These are phyloP conservation scores for Aspergillus chevalieri DNA, from an alignment of 2,329 filamentous ascomycete species.

Conservation along the genomic window DNA sequence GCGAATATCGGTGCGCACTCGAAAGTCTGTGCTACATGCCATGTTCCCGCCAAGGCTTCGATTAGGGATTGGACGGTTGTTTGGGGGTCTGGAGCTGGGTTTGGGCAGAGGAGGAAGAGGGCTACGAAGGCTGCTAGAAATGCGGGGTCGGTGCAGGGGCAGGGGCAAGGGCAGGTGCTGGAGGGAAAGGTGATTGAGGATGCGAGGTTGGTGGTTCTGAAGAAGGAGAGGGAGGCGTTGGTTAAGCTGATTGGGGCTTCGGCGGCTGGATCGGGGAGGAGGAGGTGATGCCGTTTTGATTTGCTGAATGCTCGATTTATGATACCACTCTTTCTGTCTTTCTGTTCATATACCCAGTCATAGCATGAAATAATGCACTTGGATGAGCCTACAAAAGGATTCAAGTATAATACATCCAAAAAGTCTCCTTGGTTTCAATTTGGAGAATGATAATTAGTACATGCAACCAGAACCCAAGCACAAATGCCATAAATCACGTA, in stretches of 20 bases:
- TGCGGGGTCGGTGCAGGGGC: slow-evolving; percentile 12
- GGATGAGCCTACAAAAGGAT: no score
- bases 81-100: slow-evolving; percentile 54
- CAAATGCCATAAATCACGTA: neutral
- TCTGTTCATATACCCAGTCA: slow-evolving; percentile 1
- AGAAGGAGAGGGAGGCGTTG: slow-evolving; percentile 63
- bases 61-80: slow-evolving; percentile 64
- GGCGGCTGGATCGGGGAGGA: slow-evolving; percentile 16
- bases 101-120: slow-evolving; percentile 30
- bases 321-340: neutral
- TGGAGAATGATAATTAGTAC: neutral
- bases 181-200: slow-evolving; percentile 59
- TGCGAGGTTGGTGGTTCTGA: slow-evolving; percentile 57
- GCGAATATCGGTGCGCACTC: slow-evolving; percentile 50
- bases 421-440: neutral
- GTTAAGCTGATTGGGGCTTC: slow-evolving; percentile 53
- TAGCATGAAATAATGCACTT: neutral
- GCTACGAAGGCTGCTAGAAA: slow-evolving; percentile 12
- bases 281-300: slow-evolving; percentile 15
- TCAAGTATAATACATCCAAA: no score
- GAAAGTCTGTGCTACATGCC: slow-evolving; percentile 61
- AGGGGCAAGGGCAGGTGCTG: slow-evolving; percentile 10
- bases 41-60: slow-evolving; percentile 51
- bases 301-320: neutral
- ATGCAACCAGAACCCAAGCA: neutral